Evolutionary conservation across 495 filamentous ascomycete genomes (phyloP), one percentile per base, ranked within the genome.

Genomic region (Talaromyces ruber): DNA sequence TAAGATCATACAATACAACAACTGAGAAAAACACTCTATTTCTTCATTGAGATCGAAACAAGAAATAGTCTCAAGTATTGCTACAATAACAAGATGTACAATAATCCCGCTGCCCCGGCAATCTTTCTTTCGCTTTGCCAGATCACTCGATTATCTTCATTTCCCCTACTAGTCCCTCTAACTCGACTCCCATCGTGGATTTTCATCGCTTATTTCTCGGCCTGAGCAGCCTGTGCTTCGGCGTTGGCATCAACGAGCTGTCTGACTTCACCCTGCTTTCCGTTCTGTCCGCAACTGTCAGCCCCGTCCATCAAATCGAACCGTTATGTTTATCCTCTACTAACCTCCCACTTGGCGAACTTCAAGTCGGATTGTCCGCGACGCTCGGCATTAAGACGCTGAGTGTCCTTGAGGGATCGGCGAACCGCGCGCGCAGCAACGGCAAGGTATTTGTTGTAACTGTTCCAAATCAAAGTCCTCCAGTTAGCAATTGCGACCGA

Each of bases 261-360:
- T 80, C 88, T 89, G 71, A 81, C 74, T 25, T 97, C 93, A 76
- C 92, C 88, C 81, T 96, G 92, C 84, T 97, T 98, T 81, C 94
- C 95, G 80, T 90, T 89, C 94, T 98, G 72, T 76, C 63, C 62
- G 61, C 66, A 54, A n/a, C 43, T 34, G 28, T 60, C 28, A 60
- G 59, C 59, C 18, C 55, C 30, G 5, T 4, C 8, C 8, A 24
- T 25, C 29, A 1, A 34, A 6, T 28, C 30, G 30, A 32, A 32
- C 4, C 30, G 4, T 32, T 9, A 4, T 4, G 30, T 3, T 4
- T 14, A 53, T 3, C 3, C n/a, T 11, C 29, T 64, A 86, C 90
- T 85, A 72, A 99, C 94, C 85, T 90, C 82, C 94, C 94, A 99
- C 83, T 95, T 96, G 61, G 93, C 86, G 70, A 96, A 97, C 79